Conservation (phyloP, 2,329 filamentous ascomycete genomes). For the Talaromyces marneffei region DNA sequence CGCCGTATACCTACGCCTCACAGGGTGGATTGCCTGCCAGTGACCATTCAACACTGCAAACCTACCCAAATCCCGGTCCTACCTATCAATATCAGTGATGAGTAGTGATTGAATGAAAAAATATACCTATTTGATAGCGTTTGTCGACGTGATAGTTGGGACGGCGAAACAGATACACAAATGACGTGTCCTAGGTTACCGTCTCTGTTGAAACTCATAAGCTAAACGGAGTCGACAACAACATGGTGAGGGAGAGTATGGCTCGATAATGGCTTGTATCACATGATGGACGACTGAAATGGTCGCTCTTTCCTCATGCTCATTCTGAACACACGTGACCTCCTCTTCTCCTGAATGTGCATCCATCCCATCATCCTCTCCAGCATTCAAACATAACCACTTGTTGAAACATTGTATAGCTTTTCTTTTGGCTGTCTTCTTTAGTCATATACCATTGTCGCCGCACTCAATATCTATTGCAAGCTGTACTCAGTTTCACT, state of each 20-base stretch:
- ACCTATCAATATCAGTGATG: not conserved
- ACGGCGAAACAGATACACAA: not conserved
- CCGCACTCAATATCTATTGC: not conserved
- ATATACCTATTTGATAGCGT: not conserved
- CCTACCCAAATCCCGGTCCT: not conserved
- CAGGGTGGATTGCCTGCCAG: not conserved
- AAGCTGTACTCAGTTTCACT: not conserved
- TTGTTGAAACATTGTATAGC: not conserved
- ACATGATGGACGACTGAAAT: not conserved
- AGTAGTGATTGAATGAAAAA: not conserved
- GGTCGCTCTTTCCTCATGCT: slow-evolving; percentile 6
- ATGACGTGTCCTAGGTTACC: not conserved
- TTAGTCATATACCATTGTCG: not conserved
- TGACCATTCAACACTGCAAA: not conserved
- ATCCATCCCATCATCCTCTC: not conserved
- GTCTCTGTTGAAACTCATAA: not conserved
- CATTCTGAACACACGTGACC: not conserved
- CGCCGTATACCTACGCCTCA: not conserved
- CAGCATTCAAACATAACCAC: not conserved
- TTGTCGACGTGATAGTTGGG: not conserved
- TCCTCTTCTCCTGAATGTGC: not conserved
- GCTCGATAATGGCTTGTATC: not conserved
- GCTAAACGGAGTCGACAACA: not conserved
- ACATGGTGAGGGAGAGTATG: not conserved
- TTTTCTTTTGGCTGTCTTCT: not conserved